Percentiles rank a stretch among this genome's conserved stretches.
These are phyloP conservation scores for Nemania serpens DNA, from an alignment of 2,329 filamentous ascomycete species.

Conservation along the genomic window DNA sequence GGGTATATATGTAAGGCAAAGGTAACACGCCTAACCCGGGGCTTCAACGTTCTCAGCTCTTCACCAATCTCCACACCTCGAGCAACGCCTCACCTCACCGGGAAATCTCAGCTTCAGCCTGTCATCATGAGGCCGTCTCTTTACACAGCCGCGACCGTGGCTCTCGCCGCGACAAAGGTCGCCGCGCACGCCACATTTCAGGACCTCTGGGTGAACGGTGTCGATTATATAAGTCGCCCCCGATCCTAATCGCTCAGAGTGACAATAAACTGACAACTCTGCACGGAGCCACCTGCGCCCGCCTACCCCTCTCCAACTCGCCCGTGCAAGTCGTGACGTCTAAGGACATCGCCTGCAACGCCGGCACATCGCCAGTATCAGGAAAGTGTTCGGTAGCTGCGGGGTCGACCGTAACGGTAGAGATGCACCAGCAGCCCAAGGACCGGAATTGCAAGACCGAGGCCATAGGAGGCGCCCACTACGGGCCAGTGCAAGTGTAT, in stretches of 20 bases:
- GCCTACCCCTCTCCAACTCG: slow-evolving; percentile 55
- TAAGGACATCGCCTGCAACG: slow-evolving; percentile 50
- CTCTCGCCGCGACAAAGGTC: slow-evolving; percentile 44
- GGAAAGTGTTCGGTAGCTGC: slow-evolving; percentile 53
- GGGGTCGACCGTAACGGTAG: slow-evolving; percentile 56
- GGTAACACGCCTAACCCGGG: background rate
- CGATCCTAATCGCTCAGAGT: too few species aligned
- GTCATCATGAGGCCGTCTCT: slow-evolving; percentile 46
- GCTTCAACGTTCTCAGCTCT: background rate
- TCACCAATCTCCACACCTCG: background rate
- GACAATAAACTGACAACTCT: slow-evolving; percentile 31
- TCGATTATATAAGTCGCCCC: slow-evolving; percentile 42
- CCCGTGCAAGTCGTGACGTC: slow-evolving; percentile 52
- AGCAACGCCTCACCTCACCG: background rate
- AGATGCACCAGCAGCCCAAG: slow-evolving; percentile 56
- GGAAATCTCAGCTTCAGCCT: background rate
- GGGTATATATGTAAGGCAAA: slow-evolving; percentile 7
- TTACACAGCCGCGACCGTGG: slow-evolving; percentile 37
- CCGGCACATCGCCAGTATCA: slow-evolving; percentile 41
- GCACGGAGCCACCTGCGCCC: slow-evolving; percentile 51
- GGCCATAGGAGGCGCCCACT: slow-evolving; percentile 51
- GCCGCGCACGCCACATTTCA: slow-evolving; percentile 58
- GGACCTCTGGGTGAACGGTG: slow-evolving; percentile 54
- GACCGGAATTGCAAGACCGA: slow-evolving; percentile 46
- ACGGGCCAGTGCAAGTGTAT: slow-evolving; percentile 50